These are phyloP conservation scores for Nannizzia gypsea DNA, from an alignment of 2,329 filamentous ascomycete genomes.

Conservation along the genomic window DNA sequence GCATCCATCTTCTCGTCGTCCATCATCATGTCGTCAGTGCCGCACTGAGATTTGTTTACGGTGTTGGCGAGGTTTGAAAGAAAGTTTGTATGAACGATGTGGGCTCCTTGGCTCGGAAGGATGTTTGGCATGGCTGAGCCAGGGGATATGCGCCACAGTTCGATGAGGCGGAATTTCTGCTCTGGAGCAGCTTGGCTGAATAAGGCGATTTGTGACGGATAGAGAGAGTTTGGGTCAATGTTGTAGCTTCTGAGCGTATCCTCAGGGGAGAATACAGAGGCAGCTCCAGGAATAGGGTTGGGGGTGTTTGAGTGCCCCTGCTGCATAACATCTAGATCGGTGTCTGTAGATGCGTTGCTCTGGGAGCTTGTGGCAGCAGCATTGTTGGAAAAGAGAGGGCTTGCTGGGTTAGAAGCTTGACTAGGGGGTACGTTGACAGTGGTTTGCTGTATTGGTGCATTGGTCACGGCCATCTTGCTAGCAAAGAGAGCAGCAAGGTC, in stretches of 20 bases:
- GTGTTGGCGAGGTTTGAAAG: not conserved
- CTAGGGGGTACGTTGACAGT: constrained; percentile 13
- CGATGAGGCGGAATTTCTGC: constrained; percentile 62
- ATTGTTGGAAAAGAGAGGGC: constrained; percentile 28
- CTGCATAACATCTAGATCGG: not conserved
- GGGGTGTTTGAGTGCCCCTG: not conserved
- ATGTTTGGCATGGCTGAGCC: constrained; percentile 33
- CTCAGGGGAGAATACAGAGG: constrained; percentile 36
- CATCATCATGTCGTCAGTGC: constrained; percentile 38
- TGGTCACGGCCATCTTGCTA: constrained; percentile 56
- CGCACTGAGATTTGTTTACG: not conserved
- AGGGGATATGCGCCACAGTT: constrained; percentile 75
- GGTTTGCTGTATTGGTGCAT: constrained; percentile 19
- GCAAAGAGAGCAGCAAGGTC: constrained; percentile 73
- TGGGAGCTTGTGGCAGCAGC: constrained; percentile 32
- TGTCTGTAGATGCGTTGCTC: constrained; percentile 22
- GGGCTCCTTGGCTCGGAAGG: not conserved
- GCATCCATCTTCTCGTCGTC: constrained; percentile 31
- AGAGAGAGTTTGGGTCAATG: constrained; percentile 58
- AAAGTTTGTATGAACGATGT: not conserved
- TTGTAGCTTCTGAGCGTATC: constrained; percentile 52
- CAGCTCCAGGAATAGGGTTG: constrained; percentile 35
- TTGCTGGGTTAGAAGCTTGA: constrained; percentile 21
- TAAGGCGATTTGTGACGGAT: constrained; percentile 62
- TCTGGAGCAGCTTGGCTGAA: constrained; percentile 63